These are phyloP conservation scores for Exophiala bonariae DNA, from an alignment of 2,329 filamentous ascomycete genomes.

Conservation along the genomic window DNA sequence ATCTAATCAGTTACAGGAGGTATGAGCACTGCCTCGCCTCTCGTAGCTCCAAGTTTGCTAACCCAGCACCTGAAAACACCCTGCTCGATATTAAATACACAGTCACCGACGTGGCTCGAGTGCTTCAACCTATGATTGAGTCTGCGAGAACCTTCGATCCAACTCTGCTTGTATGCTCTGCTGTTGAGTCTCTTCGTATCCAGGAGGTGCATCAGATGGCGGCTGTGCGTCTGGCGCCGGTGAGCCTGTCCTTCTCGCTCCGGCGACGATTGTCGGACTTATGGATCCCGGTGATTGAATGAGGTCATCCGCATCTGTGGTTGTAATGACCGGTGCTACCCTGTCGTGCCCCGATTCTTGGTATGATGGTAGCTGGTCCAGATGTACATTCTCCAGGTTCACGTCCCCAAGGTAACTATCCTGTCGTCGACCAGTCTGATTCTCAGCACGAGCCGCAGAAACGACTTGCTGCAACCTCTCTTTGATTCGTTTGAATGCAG, in stretches of 20 bases:
- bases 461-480: conserved; percentile 80
- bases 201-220: conserved; percentile 78
- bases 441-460: conserved; percentile 69
- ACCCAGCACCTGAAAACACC: not conserved
- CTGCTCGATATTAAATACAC: not conserved
- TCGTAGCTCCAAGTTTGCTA: no score
- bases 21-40: no score
- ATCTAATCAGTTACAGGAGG: no score
- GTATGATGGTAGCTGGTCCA: conserved; percentile 88
- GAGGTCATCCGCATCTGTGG: conserved; percentile 16
- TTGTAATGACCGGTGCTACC: conserved; percentile 30
- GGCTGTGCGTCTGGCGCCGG: conserved; percentile 33
- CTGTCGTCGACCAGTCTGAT: conserved; percentile 34
- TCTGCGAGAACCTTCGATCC: conserved; percentile 52
- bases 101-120: not conserved
- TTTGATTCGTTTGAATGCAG: conserved; percentile 78
- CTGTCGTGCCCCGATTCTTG: conserved; percentile 57
- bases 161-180: conserved; percentile 73
- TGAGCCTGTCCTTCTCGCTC: conserved; percentile 3
- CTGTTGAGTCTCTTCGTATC: conserved; percentile 88
- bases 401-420: conserved; percentile 46
- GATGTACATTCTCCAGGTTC: conserved; percentile 65
- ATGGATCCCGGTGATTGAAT: conserved; percentile 13
- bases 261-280: conserved; percentile 1
- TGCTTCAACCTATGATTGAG: conserved; percentile 4